Evolutionary conservation across 805 yeast species (phyloP).

Genomic region (Myxozyma neglecta): DNA sequence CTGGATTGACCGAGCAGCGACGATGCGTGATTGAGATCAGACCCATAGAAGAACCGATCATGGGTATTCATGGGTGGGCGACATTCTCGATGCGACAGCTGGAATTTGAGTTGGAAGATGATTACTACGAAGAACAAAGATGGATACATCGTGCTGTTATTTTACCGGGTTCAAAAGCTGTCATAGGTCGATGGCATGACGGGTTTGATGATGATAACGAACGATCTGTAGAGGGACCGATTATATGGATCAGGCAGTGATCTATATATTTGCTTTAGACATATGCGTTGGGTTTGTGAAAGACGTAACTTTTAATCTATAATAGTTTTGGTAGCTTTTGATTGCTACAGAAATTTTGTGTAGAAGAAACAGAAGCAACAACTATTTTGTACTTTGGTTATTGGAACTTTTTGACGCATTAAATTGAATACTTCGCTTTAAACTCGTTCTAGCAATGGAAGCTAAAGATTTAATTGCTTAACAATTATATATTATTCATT

Average conservation of each 20-base stretch:
- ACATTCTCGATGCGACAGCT: constrained; percentile 22
- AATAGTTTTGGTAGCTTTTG: not conserved
- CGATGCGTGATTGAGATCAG: constrained; percentile 25
- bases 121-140: constrained; percentile 28
- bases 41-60: constrained; percentile 27
- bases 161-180: constrained; percentile 29
- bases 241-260: constrained; percentile 25
- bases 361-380: not conserved
- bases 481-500: too few species aligned
- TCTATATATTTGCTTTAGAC: too few species aligned
- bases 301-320: not conserved
- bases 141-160: constrained; percentile 30
- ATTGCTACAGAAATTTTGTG: not conserved
- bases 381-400: too few species aligned
- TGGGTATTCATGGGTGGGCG: constrained; percentile 32
- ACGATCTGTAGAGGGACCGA: constrained; percentile 30
- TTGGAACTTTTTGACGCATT: not conserved
- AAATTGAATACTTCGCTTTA: not conserved
- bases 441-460: too few species aligned
- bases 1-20: constrained; percentile 27
- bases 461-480: too few species aligned
- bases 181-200: constrained; percentile 32
- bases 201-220: constrained; percentile 27
- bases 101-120: constrained; percentile 27
- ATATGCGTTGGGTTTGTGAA: too few species aligned